A percentile compares a stretch with the other conserved stretches of the same genome.
Conservation (phyloP, 108 stramenopile genomes). For the Discostella stelligeroides region DNA sequence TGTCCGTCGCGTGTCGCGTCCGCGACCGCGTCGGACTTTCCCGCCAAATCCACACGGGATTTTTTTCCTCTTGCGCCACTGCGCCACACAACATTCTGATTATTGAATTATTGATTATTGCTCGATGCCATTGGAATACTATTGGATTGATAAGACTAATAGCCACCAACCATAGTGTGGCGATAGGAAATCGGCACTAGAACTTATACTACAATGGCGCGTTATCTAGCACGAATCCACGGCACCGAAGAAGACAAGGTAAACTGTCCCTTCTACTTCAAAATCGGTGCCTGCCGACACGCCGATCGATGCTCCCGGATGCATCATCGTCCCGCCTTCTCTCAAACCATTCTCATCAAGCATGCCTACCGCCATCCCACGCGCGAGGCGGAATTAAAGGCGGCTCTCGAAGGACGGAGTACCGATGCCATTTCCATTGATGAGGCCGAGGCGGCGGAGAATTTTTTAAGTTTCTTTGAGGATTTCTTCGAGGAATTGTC, state of each 20-base stretch:
- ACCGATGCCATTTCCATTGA: slow-evolving; percentile 56
- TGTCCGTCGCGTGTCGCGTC: too few relatives aligned
- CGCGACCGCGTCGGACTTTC: too few relatives aligned
- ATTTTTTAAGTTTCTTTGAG: slow-evolving; percentile 68
- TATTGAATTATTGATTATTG: too few relatives aligned
- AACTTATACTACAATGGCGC: slow-evolving; percentile 75
- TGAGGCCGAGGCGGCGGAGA: slow-evolving; percentile 77
- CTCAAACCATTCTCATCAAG: slow-evolving; percentile 93
- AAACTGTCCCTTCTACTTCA: slow-evolving; percentile 99
- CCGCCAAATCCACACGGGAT: too few relatives aligned
- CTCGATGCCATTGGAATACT: too few relatives aligned
- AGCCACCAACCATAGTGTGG: too few relatives aligned
- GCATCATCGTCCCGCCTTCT: slow-evolving; percentile 96
- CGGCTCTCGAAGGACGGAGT: slow-evolving; percentile 47
- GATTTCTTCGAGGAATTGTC: slow-evolving; percentile 83
- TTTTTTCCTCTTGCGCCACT: too few relatives aligned
- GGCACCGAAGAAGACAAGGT: slow-evolving; percentile 98
- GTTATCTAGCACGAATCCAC: slow-evolving; percentile 96
- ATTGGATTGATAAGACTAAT: too few relatives aligned
- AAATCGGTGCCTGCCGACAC: slow-evolving; percentile 98
- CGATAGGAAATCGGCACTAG: too few relatives aligned
- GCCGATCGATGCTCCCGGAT: slow-evolving; percentile 93
- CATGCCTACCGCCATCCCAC: slow-evolving; percentile 93
- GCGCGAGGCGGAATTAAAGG: slow-evolving; percentile 64
- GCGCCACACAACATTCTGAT: too few relatives aligned